Percentiles rank a stretch among this genome's conserved stretches.
phyloP scores from a whole-genome alignment of 1,284 basidiomycete species.

The Cryptococcus hybrid region DNA sequence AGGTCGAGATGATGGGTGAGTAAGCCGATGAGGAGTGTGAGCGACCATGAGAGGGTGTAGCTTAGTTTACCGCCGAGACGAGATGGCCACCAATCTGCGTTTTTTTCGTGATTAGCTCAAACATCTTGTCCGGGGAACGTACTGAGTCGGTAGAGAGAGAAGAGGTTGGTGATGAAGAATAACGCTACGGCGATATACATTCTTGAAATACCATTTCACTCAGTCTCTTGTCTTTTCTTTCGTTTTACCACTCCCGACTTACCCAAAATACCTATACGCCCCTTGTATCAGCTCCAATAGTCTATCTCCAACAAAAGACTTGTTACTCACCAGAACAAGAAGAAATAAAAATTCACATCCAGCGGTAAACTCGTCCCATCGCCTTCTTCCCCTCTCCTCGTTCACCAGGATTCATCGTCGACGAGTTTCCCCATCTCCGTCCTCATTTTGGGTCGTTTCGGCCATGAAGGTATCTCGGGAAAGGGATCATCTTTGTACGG shows the following conservation, averaged over 20 bases:
- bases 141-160: conserved; percentile 54
- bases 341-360: conserved; percentile 55
- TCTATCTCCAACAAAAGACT: too few species aligned
- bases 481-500: conserved; percentile 49
- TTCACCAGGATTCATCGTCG: neutral
- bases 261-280: conserved; percentile 43
- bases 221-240: neutral
- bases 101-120: too few species aligned
- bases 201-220: conserved; percentile 9
- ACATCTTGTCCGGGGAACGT: conserved; percentile 3
- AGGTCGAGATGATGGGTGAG: conserved; percentile 53
- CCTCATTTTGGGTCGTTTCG: conserved; percentile 35
- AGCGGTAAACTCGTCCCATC: conserved; percentile 36
- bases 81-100: conserved; percentile 49
- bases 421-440: neutral
- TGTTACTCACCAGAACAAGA: conserved; percentile 47
- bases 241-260: neutral
- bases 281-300: conserved; percentile 1
- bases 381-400: conserved; percentile 1
- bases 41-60: conserved; percentile 55
- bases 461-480: conserved; percentile 37
- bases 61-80: conserved; percentile 54
- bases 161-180: conserved; percentile 58
- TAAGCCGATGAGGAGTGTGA: conserved; percentile 52
- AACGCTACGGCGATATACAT: conserved; percentile 54